Evolutionary conservation across 1,284 basidiomycete species (phyloP).

Genomic region (Apiotrichum akiyoshidainum): DNA sequence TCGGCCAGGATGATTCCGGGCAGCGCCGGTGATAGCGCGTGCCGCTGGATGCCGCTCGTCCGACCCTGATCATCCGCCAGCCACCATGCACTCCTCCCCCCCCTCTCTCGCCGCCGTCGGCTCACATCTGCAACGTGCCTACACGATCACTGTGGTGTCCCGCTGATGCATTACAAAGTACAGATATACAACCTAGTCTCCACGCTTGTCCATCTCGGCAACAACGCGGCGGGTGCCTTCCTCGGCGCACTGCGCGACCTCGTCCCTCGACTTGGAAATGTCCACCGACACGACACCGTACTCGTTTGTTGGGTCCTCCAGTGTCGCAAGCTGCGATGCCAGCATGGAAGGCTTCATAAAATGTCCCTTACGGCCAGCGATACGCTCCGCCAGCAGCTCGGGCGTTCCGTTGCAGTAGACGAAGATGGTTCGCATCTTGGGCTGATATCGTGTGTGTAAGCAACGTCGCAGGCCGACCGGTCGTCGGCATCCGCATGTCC

Average conservation of each 20-base stretch:
- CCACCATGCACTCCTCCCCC: no score
- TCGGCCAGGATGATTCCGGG: background rate
- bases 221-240: slow-evolving; percentile 38
- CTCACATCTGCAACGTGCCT: no score
- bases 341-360: slow-evolving; percentile 89
- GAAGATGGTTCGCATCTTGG: slow-evolving; percentile 64
- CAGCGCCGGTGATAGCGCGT: no score
- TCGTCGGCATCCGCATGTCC: background rate
- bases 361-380: slow-evolving; percentile 70
- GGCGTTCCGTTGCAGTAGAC: slow-evolving; percentile 73
- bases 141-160: no score
- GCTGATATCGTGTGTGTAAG: slow-evolving; percentile 7
- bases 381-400: slow-evolving; percentile 65
- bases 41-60: no score
- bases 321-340: slow-evolving; percentile 72
- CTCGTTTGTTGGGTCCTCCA: slow-evolving; percentile 72
- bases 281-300: slow-evolving; percentile 65
- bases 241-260: slow-evolving; percentile 56
- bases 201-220: slow-evolving; percentile 18
- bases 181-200: slow-evolving; percentile 6
- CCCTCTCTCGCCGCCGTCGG: no score
- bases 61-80: no score
- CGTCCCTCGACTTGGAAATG: slow-evolving; percentile 58
- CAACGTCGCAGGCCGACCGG: background rate
- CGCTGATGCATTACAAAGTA: no score